phyloP scores from a whole-genome alignment of 805 yeast species.

The Candida piceae region DNA sequence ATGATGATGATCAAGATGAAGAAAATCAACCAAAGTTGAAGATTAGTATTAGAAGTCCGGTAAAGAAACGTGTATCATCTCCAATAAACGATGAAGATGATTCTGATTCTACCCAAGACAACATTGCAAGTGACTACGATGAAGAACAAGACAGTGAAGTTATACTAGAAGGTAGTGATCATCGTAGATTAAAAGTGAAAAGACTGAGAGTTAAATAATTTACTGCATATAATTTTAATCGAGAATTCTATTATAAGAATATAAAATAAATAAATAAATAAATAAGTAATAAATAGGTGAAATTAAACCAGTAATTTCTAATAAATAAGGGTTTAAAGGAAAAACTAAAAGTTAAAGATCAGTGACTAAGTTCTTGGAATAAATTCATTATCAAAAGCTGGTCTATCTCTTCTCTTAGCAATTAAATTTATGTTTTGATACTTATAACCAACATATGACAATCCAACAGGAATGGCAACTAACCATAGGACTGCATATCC shows the following conservation, averaged over 20 bases:
- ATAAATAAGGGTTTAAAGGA: slow-evolving; percentile 3
- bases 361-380: slow-evolving; percentile 23
- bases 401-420: slow-evolving; percentile 28
- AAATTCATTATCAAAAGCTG: slow-evolving; percentile 22
- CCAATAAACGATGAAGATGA: not conserved
- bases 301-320: not conserved
- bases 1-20: not conserved
- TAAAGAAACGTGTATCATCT: not conserved
- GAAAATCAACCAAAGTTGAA: not conserved
- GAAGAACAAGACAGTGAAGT: slow-evolving; percentile 13
- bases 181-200: slow-evolving; percentile 1
- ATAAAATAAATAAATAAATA: slow-evolving; percentile 2
- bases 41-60: slow-evolving; percentile 1
- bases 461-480: slow-evolving; percentile 29
- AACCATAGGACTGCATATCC: slow-evolving; percentile 25
- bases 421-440: slow-evolving; percentile 24
- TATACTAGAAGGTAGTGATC: slow-evolving; percentile 11
- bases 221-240: not conserved
- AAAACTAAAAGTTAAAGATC: slow-evolving; percentile 2
- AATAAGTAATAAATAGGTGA: not conserved
- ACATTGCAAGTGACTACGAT: slow-evolving; percentile 9
- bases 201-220: slow-evolving; percentile 7
- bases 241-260: not conserved
- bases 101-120: too few relatives aligned
- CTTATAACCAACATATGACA: slow-evolving; percentile 28